Evolutionary conservation across 306 rosid genomes (phyloP).

Genomic region (Argentina anserina): DNA sequence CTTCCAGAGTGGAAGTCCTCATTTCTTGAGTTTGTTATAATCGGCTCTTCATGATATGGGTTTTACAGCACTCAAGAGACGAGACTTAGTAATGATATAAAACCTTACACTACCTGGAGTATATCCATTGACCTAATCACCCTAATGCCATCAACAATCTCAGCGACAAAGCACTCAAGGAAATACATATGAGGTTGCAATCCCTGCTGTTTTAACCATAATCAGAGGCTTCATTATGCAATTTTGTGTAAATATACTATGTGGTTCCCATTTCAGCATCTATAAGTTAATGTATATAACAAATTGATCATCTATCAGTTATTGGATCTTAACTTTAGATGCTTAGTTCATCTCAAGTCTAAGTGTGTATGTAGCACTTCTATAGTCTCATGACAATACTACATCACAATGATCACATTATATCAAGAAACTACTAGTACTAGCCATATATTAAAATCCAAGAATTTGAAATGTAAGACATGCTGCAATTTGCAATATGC

Average conservation of each 20-base stretch:
- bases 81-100: background rate
- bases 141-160: conserved; percentile 1
- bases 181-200: background rate
- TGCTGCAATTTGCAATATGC: background rate
- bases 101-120: background rate
- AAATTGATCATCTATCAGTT: background rate
- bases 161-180: background rate
- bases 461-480: conserved; percentile 12
- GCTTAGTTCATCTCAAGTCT: conserved; percentile 1
- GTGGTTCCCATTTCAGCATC: background rate
- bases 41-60: background rate
- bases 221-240: background rate
- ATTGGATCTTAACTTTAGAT: conserved; percentile 6
- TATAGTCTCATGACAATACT: conserved; percentile 13
- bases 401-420: background rate
- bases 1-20: conserved; percentile 3
- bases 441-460: background rate
- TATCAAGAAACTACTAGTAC: conserved; percentile 2
- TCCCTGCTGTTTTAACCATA: background rate
- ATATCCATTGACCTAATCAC: background rate
- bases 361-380: conserved; percentile 13
- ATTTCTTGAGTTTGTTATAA: too few species aligned
- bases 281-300: background rate
- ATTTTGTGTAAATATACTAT: background rate
- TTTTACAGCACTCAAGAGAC: background rate